Evolutionary conservation across 208 protist species (phyloP).

Genomic region (Perkinsela sp.): DNA sequence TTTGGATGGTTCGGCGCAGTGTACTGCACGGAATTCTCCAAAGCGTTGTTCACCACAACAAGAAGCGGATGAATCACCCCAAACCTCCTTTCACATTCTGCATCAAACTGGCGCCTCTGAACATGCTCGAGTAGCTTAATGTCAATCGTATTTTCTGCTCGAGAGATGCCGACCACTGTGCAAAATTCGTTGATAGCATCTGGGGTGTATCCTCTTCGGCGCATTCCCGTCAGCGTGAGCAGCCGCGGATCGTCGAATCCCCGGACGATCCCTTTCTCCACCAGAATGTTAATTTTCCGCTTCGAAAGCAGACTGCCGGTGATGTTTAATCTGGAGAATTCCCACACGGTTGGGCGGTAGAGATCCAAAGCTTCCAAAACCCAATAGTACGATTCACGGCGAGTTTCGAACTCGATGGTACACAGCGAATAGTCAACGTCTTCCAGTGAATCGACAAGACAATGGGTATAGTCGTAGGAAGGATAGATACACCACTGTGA

Average conservation of each 20-base stretch:
- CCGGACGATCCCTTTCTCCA: conserved; percentile 68
- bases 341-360: conserved; percentile 79
- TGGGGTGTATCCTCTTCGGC: conserved; percentile 84
- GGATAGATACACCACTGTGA: conserved; percentile 96
- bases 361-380: conserved; percentile 53
- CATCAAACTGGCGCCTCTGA: conserved; percentile 76
- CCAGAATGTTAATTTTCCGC: conserved; percentile 81
- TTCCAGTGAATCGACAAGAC: conserved; percentile 94
- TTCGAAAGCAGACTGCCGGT: conserved; percentile 89
- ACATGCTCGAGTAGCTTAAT: conserved; percentile 74
- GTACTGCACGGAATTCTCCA: conserved; percentile 27
- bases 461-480: conserved; percentile 98
- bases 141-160: conserved; percentile 68
- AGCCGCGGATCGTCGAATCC: conserved; percentile 93
- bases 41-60: conserved; percentile 73
- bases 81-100: conserved; percentile 35
- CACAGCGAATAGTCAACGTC: conserved; percentile 98
- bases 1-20: conserved; percentile 78
- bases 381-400: conserved; percentile 88
- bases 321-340: conserved; percentile 90
- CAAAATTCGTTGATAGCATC: conserved; percentile 87
- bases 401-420: conserved; percentile 97
- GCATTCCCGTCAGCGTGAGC: conserved; percentile 79
- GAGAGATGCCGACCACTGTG: conserved; percentile 69
- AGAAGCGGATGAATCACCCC: conserved; percentile 81